These are phyloP conservation scores for Borovskyia barvae DNA, from an alignment of 208 protist species.

Conservation along the genomic window DNA sequence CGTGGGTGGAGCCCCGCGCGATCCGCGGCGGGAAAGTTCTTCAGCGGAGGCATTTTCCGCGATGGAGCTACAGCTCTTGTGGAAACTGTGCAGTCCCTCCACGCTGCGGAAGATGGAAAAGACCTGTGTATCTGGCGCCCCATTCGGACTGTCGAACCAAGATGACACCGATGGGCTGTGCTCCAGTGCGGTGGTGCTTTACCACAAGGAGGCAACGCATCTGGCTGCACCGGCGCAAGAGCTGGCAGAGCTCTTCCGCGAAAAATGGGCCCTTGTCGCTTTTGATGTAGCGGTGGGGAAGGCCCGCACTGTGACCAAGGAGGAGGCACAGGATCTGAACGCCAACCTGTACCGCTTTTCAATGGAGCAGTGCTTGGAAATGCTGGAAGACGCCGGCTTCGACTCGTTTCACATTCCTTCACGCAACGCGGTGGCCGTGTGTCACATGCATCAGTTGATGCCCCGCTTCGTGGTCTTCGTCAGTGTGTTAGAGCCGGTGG, in stretches of 20 bases:
- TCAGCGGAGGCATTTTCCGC: background rate
- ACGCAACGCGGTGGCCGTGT: constrained; percentile 49
- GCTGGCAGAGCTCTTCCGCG: constrained; percentile 14
- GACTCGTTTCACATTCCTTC: constrained; percentile 46
- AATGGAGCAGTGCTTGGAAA: constrained; percentile 60
- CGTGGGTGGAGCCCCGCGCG: background rate
- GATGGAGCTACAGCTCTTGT: constrained; percentile 40
- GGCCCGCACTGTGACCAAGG: constrained; percentile 37
- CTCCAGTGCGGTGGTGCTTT: constrained; percentile 55
- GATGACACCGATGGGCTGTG: constrained; percentile 53
- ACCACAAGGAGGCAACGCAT: constrained; percentile 36
- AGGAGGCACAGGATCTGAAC: constrained; percentile 49
- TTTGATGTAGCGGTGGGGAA: constrained; percentile 53
- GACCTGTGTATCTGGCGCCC: constrained; percentile 18
- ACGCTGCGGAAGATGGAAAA: constrained; percentile 40
- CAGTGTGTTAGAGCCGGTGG: constrained; percentile 11
- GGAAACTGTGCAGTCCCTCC: constrained; percentile 57
- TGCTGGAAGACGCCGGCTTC: constrained; percentile 63
- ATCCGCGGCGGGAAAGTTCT: background rate
- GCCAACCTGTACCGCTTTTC: constrained; percentile 40
- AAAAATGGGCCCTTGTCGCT: constrained; percentile 54
- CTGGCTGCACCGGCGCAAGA: constrained; percentile 14
- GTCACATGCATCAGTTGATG: constrained; percentile 45
- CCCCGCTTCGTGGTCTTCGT: constrained; percentile 51
- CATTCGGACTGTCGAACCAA: constrained; percentile 19